Conservation (phyloP, 169 alveolate genomes). For the Amoebophrya sp. region DNA sequence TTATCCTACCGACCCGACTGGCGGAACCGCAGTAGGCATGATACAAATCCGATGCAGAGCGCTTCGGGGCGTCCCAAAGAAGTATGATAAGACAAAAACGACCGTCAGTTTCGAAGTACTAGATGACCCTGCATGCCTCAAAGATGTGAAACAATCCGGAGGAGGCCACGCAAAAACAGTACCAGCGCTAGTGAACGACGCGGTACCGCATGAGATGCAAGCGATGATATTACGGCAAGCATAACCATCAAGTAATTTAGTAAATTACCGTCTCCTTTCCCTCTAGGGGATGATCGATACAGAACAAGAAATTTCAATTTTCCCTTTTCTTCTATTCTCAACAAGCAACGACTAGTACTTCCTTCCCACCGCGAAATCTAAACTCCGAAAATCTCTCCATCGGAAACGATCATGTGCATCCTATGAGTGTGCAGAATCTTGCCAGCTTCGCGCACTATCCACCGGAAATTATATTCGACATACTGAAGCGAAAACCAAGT, state of each 20-base stretch:
- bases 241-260: too few relatives aligned
- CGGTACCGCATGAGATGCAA: neutral
- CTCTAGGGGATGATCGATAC: too few relatives aligned
- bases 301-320: too few relatives aligned
- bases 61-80: neutral
- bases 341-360: too few relatives aligned
- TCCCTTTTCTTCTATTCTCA: too few relatives aligned
- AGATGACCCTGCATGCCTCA: too few relatives aligned
- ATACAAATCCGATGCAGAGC: neutral
- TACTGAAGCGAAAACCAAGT: neutral
- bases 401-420: neutral
- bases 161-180: neutral
- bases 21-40: neutral
- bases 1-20: too few relatives aligned
- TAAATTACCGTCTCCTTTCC: too few relatives aligned
- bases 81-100: neutral
- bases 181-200: neutral
- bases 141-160: neutral
- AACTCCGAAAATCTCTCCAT: neutral
- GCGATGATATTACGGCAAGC: too few relatives aligned
- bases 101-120: neutral
- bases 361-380: too few relatives aligned
- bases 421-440: neutral
- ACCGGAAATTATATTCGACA: neutral
- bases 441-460: neutral